Base-by-base conservation (phyloP, 1,139 yeast species). In the Magnusiomyces paraingens region DNA sequence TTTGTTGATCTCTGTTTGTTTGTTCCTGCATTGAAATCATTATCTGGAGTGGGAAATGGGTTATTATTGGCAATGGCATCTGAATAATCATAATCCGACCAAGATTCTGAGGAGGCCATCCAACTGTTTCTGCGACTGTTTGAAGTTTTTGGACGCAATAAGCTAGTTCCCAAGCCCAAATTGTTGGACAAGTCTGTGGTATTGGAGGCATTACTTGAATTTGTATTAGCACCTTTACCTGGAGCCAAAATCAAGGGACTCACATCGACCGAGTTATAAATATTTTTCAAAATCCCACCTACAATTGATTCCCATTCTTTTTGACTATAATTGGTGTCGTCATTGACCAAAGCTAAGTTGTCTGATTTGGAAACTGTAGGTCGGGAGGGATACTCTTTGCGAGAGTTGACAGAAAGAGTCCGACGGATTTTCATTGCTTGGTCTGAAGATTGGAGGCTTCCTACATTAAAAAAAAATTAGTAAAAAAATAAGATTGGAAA, bases 261-360 rank as follows among this genome's bases (percentile, higher is more conserved):
- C 38, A 61, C 46, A 15, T 65, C 68, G 20, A 67, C 64, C 1
- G 70, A 66, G 6, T 61, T 53, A 51, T 66, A 67, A 17, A 66
- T 61, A 29, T 61, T 59, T 46, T 65, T 63, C 22, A 67, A 58
- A 8, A 67, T 52, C 1, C 59, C 53, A 6, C 51, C 51, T 15
- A 66, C 57, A 17, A 62, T 52, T 20, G 49, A 49, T 45, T 64
- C 66, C 70, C 70, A 67, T 18, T 67, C 70, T 38, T 58, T 51
- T 6, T 50, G 39, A n/a, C 59, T 21, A 42, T 62, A 59, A 21
- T 29, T 20, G 1, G 55, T 44, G 17, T 52, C 40, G 51, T 62
- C 65, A 52, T 51, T 42, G 15, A 63, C 62, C 26, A 63, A 54
- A 2, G 59, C 51, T 4, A 51, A 42, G 46, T 58, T 60, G 39